Percentiles rank a stretch among this genome's conserved stretches.
Evolutionary conservation across 2,329 filamentous ascomycete genomes (phyloP).

Genomic region (Fusarium sp.): DNA sequence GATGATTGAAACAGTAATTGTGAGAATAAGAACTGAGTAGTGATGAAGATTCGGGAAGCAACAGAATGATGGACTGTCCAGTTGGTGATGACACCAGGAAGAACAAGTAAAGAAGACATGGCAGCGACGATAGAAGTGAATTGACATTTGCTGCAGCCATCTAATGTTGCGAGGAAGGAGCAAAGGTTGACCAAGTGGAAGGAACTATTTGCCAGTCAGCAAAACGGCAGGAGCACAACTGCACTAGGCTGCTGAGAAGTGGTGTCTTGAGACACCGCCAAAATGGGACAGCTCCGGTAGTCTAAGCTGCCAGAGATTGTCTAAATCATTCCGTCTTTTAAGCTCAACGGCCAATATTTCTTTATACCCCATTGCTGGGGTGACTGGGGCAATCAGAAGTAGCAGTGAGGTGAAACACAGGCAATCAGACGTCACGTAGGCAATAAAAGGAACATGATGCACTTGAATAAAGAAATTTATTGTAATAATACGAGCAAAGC

Average conservation of each 20-base stretch:
- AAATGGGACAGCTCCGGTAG: background rate
- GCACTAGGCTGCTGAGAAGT: no score
- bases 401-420: background rate
- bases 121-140: background rate
- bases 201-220: slow-evolving; percentile 11
- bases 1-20: background rate
- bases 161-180: background rate
- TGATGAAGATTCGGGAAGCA: background rate
- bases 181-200: background rate
- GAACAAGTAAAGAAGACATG: background rate
- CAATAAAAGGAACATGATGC: background rate
- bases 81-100: slow-evolving; percentile 7
- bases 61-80: slow-evolving; percentile 16
- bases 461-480: slow-evolving; percentile 37
- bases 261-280: background rate
- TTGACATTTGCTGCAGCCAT: background rate
- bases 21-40: background rate
- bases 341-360: background rate
- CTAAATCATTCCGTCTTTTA: no score
- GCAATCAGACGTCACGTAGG: background rate
- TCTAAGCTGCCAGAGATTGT: background rate
- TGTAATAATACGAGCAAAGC: slow-evolving; percentile 28
- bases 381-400: background rate
- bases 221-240: background rate
- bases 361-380: no score